Base-by-base conservation (phyloP, 495 filamentous ascomycete species). In the Collariella sp. region DNA sequence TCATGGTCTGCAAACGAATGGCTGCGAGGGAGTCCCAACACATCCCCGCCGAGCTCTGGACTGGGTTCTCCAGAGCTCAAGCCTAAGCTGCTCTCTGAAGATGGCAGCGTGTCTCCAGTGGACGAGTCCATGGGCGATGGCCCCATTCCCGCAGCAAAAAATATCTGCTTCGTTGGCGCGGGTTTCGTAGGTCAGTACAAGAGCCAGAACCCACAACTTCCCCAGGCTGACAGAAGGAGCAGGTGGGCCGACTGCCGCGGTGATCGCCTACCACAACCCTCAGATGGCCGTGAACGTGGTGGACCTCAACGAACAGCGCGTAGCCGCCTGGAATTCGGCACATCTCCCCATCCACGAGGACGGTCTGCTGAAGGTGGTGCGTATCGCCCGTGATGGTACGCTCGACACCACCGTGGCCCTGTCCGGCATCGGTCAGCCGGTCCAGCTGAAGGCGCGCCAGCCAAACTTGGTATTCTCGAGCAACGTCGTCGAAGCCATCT, bases 341-440 rank as follows among this genome's bases (percentile, higher is more conserved):
- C 79, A 83, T 54, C 76, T 90, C 26, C 88, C 88, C 12, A 88
- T 93, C 48, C 84, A 87, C 66, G 88, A 93, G 63, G 81, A 84
- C 1, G 86, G 83, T 0, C 70, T 93, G 6, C 57, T 77, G 16
- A 78, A 84, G n/a, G 75, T 89, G 7, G 84, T 91, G 7, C 72
- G 78, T 33, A 67, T 78, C 6, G 74, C 82, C 9, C 75, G 86
- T 34, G 85, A 89, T 56, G 79, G 80, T 15, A 67, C 65, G 1
- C 50, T 58, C n/a, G 49, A 55, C 53, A 65, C 52, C 39, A 55
- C 46, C 47, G 61, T 65, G 13, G 45, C 44, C 3, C 40, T 65
- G 12, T 50, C 62, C 2, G 57, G 55, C 0, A 42, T 57, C 23
- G 16, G 16, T 13, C 50, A 49, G 10, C 56, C 62, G 7, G 43